phyloP scores from a whole-genome alignment of 208 protist genomes.

The Acanthamoeba healyi region DNA sequence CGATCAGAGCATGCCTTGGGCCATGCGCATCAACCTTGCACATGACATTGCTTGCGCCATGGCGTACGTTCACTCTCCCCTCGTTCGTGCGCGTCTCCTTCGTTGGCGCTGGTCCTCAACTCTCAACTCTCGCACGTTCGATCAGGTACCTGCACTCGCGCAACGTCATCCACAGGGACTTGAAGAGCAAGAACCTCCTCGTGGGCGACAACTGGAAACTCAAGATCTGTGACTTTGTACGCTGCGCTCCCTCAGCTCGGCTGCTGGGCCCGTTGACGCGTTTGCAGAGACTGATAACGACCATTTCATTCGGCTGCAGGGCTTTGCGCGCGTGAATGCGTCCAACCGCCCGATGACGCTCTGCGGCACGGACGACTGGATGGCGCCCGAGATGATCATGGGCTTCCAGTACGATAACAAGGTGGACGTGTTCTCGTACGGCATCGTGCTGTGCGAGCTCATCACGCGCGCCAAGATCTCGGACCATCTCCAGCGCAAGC shows the following conservation, averaged over 20 bases:
- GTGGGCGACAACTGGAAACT: conserved; percentile 64
- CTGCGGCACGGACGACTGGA: conserved; percentile 77
- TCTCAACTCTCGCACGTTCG: background rate
- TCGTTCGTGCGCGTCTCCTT: background rate
- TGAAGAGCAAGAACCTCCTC: conserved; percentile 75
- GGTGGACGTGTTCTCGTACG: conserved; percentile 74
- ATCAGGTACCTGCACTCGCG: conserved; percentile 54
- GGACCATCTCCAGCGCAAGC: background rate
- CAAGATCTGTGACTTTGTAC: conserved; percentile 71
- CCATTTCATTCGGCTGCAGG: no score
- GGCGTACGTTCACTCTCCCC: conserved; percentile 16
- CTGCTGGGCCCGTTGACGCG: no score
- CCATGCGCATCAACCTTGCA: conserved; percentile 6
- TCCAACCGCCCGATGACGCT: conserved; percentile 66
- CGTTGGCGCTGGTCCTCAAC: background rate
- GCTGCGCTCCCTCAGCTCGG: no score
- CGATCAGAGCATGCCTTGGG: conserved; percentile 28
- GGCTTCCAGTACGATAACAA: conserved; percentile 59
- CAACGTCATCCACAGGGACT: conserved; percentile 65
- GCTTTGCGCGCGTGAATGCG: conserved; percentile 49
- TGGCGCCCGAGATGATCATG: conserved; percentile 74
- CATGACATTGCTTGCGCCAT: conserved; percentile 71
- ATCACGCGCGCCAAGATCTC: conserved; percentile 66
- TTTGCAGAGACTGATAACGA: no score
- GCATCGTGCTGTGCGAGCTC: conserved; percentile 71